Percentiles rank a stretch among this genome's conserved stretches.
Evolutionary conservation across 495 filamentous ascomycete species (phyloP).

Genomic region (Tuber umbilicatum): DNA sequence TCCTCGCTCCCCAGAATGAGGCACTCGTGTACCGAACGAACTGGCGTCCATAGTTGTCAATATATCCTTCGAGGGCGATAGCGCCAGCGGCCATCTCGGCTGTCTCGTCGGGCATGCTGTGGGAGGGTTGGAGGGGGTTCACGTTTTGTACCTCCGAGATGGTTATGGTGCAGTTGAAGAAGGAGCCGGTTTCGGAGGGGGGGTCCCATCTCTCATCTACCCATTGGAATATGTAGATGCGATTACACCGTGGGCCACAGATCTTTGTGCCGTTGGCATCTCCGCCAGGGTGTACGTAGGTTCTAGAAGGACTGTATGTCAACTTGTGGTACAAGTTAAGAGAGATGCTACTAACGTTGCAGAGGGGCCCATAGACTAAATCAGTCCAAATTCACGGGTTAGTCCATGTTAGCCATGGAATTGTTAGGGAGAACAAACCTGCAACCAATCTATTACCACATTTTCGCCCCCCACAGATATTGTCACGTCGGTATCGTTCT

Average conservation of each 20-base stretch:
- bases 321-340: background rate
- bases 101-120: conserved; percentile 20
- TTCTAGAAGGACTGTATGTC: background rate
- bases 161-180: conserved; percentile 33
- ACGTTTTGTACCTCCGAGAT: conserved; percentile 21
- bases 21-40: conserved; percentile 15
- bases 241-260: conserved; percentile 30
- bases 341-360: background rate
- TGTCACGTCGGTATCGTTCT: background rate
- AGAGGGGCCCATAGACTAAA: background rate
- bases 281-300: conserved; percentile 10
- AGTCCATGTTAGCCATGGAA: background rate
- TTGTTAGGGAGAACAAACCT: conserved; percentile 5
- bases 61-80: conserved; percentile 32
- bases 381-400: background rate
- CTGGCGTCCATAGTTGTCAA: conserved; percentile 14
- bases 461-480: conserved; percentile 5
- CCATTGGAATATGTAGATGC: conserved; percentile 36
- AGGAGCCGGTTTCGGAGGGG: conserved; percentile 11
- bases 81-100: conserved; percentile 35
- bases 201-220: background rate
- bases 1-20: background rate
- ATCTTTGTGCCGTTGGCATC: background rate
- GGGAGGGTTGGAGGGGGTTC: conserved; percentile 4
- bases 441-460: conserved; percentile 24